phyloP scores from a whole-genome alignment of 164 flowering plant genomes.

The Platanus orientalis region DNA sequence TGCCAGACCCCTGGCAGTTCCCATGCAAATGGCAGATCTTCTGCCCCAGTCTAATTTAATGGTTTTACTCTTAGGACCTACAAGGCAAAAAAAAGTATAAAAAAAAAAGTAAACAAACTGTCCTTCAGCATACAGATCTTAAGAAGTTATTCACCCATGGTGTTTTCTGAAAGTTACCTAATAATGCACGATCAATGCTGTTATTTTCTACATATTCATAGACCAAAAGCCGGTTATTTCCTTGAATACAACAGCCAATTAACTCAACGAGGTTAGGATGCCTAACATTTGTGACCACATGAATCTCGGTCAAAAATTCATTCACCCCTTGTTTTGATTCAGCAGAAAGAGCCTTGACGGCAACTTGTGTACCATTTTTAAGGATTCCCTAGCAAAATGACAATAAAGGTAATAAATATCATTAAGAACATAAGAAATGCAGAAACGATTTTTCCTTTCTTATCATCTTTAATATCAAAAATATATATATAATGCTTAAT shows the following conservation, averaged over 20 bases:
- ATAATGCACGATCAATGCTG: too few relatives aligned
- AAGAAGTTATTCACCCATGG: too few relatives aligned
- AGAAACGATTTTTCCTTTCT: background rate
- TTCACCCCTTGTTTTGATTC: slow-evolving; percentile 5
- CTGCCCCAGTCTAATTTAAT: background rate
- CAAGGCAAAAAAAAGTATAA: too few relatives aligned
- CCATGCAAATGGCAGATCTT: slow-evolving; percentile 2
- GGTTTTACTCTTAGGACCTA: background rate
- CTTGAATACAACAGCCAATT: too few relatives aligned
- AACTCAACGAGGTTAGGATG: slow-evolving; percentile 13
- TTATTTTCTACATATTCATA: too few relatives aligned
- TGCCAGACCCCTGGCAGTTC: slow-evolving; percentile 2
- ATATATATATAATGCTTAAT: background rate
- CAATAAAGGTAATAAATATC: background rate
- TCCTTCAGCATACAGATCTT: too few relatives aligned
- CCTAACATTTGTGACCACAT: slow-evolving; percentile 3
- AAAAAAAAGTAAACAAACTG: too few relatives aligned
- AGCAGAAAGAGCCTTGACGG: slow-evolving; percentile 8
- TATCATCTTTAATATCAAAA: background rate
- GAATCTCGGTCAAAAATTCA: slow-evolving; percentile 12
- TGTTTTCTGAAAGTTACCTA: too few relatives aligned
- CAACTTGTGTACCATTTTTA: slow-evolving; percentile 7
- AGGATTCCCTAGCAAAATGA: slow-evolving; percentile 14
- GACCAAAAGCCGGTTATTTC: too few relatives aligned
- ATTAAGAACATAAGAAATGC: background rate